phyloP scores from a whole-genome alignment of 2,329 filamentous ascomycete species.

The Phyllosticta paracitricarpa region DNA sequence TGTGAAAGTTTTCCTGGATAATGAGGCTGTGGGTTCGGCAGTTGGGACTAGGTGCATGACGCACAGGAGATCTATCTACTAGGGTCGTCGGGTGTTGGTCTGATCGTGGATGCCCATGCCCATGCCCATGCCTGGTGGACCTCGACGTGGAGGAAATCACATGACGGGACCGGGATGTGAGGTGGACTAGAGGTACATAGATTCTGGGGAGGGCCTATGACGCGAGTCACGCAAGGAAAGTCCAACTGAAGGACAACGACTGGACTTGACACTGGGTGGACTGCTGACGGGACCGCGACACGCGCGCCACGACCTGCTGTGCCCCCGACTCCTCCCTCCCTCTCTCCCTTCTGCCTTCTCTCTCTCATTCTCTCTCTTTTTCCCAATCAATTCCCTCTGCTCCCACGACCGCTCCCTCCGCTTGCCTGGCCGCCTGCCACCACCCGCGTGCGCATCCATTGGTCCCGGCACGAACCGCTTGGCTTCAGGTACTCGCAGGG shows the following conservation, averaged over 20 bases:
- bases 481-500: not conserved
- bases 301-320: not conserved
- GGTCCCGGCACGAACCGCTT: slow-evolving; percentile 6
- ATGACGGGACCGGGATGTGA: not conserved
- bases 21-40: not conserved
- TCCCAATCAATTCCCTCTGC: not conserved
- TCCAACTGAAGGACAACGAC: not conserved
- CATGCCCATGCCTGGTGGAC: not conserved
- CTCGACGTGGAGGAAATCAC: not conserved
- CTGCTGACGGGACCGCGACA: not conserved
- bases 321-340: not conserved
- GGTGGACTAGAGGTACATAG: not conserved
- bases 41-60: slow-evolving; percentile 4
- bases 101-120: not conserved
- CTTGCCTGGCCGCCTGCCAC: not conserved
- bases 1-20: slow-evolving; percentile 1
- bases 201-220: not conserved
- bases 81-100: not conserved
- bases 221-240: not conserved
- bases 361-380: not conserved
- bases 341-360: not conserved
- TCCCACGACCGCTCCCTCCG: not conserved
- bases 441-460: not conserved
- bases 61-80: slow-evolving; percentile 7
- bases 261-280: not conserved